Percentiles rank a stretch among this genome's conserved stretches.
phyloP scores from a whole-genome alignment of 1,139 yeast species.

The Chernovozyma aurita region DNA sequence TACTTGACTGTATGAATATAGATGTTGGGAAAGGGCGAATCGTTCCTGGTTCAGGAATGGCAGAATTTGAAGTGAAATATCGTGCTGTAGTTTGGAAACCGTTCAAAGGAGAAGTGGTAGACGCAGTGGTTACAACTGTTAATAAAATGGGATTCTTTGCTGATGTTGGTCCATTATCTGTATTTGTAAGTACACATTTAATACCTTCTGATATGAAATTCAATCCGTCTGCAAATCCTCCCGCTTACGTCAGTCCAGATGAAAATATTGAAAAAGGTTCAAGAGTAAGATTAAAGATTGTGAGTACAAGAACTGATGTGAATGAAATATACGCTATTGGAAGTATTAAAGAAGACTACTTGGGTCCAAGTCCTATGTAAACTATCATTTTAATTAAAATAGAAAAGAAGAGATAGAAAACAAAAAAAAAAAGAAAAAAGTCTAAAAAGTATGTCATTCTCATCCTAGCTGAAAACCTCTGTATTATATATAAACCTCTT shows the following conservation, averaged over 20 bases:
- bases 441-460: background rate
- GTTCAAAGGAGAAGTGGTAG: conserved; percentile 97
- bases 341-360: conserved; percentile 92
- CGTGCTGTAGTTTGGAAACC: conserved; percentile 98
- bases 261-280: conserved; percentile 94
- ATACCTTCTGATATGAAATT: conserved; percentile 93
- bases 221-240: conserved; percentile 95
- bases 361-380: conserved; percentile 69
- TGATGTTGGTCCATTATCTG: conserved; percentile 95
- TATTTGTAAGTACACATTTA: conserved; percentile 90
- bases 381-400: background rate
- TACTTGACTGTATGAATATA: conserved; percentile 87
- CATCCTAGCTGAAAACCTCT: background rate
- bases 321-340: conserved; percentile 97
- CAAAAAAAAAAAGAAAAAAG: background rate
- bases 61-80: conserved; percentile 94
- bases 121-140: conserved; percentile 91
- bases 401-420: background rate
- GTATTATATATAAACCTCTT: background rate
- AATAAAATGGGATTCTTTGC: conserved; percentile 97
- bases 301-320: conserved; percentile 96
- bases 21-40: conserved; percentile 95
- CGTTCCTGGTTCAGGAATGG: conserved; percentile 86
- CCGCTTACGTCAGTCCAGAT: conserved; percentile 95
- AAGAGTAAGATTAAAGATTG: conserved; percentile 88